Conservation (phyloP, 1,139 yeast genomes). For the Pichia terricola region DNA sequence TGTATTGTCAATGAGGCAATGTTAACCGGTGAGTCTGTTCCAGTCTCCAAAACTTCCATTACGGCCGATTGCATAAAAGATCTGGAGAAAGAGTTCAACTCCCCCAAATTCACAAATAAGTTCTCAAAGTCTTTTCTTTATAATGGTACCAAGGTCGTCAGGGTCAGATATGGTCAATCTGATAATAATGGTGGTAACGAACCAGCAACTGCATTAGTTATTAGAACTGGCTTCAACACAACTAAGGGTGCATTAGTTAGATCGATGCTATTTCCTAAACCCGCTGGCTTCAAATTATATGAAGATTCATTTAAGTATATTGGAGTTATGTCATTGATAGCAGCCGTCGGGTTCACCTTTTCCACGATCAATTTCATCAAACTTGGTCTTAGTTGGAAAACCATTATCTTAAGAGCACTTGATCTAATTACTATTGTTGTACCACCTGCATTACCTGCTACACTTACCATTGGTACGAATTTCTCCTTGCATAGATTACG, state of each 20-base stretch:
- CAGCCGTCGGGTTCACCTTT: slow-evolving; percentile 71
- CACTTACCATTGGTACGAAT: slow-evolving; percentile 90
- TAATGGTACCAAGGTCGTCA: slow-evolving; percentile 80
- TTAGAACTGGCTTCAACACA: slow-evolving; percentile 87
- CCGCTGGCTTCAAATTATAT: slow-evolving; percentile 87
- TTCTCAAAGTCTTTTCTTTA: slow-evolving; percentile 70
- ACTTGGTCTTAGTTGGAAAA: slow-evolving; percentile 56
- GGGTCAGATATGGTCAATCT: slow-evolving; percentile 54
- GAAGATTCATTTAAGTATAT: slow-evolving; percentile 91
- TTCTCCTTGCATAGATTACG: slow-evolving; percentile 78
- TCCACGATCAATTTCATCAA: slow-evolving; percentile 77
- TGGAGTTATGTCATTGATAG: slow-evolving; percentile 87
- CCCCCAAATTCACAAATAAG: slow-evolving; percentile 49
- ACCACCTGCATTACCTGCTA: slow-evolving; percentile 98
- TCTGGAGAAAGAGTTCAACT: slow-evolving; percentile 43
- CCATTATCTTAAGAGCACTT: slow-evolving; percentile 79
- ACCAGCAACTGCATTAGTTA: slow-evolving; percentile 80
- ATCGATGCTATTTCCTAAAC: slow-evolving; percentile 94
- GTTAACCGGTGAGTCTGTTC: slow-evolving; percentile 79
- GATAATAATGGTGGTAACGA: slow-evolving; percentile 34
- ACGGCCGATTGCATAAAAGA: slow-evolving; percentile 48
- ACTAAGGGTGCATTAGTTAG: slow-evolving; percentile 93
- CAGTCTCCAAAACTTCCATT: slow-evolving; percentile 75
- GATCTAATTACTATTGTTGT: slow-evolving; percentile 94
- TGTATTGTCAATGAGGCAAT: slow-evolving; percentile 73